Conservation (phyloP, 768 basidiomycete species). For the Boletus coccyginus region DNA sequence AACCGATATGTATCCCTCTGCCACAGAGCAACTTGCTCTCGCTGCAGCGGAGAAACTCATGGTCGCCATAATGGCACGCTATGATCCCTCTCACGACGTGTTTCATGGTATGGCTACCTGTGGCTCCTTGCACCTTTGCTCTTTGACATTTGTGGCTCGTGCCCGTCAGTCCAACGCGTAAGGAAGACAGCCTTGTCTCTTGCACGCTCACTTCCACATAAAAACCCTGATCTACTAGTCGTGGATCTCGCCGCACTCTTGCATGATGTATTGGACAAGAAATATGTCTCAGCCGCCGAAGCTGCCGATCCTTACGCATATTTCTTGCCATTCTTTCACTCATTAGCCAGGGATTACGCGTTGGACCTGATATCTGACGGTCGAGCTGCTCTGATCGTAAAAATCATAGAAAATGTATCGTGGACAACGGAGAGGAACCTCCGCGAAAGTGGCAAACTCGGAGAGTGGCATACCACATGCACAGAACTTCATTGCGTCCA, state of each 20-base stretch:
- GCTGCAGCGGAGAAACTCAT: slow-evolving; percentile 65
- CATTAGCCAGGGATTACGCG: slow-evolving; percentile 39
- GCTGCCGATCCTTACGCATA: slow-evolving; percentile 61
- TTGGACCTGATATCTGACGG: slow-evolving; percentile 61
- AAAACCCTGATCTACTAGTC: slow-evolving; percentile 63
- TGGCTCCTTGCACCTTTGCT: background rate
- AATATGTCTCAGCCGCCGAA: slow-evolving; percentile 62
- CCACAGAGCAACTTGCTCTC: slow-evolving; percentile 50
- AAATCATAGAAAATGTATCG: slow-evolving; percentile 75
- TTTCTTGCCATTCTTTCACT: slow-evolving; percentile 64
- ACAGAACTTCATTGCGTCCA: slow-evolving; percentile 80
- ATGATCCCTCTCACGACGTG: slow-evolving; percentile 79
- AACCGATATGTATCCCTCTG: slow-evolving; percentile 42
- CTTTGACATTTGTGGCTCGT: slow-evolving; percentile 1
- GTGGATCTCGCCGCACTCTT: slow-evolving; percentile 86
- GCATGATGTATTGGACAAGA: slow-evolving; percentile 86
- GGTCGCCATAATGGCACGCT: slow-evolving; percentile 68
- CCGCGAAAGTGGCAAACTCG: slow-evolving; percentile 51
- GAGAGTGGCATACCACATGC: slow-evolving; percentile 67
- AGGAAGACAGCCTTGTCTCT: slow-evolving; percentile 71
- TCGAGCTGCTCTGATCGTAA: slow-evolving; percentile 52
- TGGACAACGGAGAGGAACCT: slow-evolving; percentile 83
- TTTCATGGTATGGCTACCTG: slow-evolving; percentile 58
- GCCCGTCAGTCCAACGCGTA: slow-evolving; percentile 71
- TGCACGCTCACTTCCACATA: slow-evolving; percentile 45